Percentiles rank a stretch among this genome's conserved stretches.
These are phyloP conservation scores for Trametes coccinea DNA, from an alignment of 768 basidiomycete species.

Conservation along the genomic window DNA sequence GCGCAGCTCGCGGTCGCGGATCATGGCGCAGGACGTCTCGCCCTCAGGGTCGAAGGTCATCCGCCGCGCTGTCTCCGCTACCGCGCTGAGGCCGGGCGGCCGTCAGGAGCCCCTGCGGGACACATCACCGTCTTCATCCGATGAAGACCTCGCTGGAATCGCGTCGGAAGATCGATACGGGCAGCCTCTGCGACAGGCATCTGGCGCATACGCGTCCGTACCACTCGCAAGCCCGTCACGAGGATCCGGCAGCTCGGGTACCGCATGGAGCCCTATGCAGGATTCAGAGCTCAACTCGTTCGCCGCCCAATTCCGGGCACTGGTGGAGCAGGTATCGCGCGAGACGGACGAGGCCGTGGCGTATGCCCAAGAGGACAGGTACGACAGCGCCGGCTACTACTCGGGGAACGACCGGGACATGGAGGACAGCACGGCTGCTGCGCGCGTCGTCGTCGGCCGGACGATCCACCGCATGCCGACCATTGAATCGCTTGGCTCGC, in stretches of 20 bases:
- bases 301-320: constrained; percentile 50
- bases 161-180: constrained; percentile 19
- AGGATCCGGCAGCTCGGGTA: not conserved
- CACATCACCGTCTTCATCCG: constrained; percentile 18
- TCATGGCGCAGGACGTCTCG: constrained; percentile 17
- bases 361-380: constrained; percentile 28
- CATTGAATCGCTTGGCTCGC: constrained; percentile 74
- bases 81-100: constrained; percentile 1
- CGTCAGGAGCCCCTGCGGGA: constrained; percentile 5
- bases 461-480: constrained; percentile 77
- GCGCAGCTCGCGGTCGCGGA: constrained; percentile 25
- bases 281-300: constrained; percentile 45
- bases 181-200: not conserved
- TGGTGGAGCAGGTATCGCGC: constrained; percentile 50
- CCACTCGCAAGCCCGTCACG: constrained; percentile 4
- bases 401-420: constrained; percentile 17
- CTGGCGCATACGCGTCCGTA: constrained; percentile 20
- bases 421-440: constrained; percentile 36
- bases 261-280: constrained; percentile 5
- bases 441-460: constrained; percentile 61
- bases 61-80: constrained; percentile 17
- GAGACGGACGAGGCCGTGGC: constrained; percentile 53
- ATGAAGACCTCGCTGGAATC: constrained; percentile 10
- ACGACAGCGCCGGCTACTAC: not conserved
- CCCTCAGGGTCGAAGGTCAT: constrained; percentile 20